These are phyloP conservation scores for Solanum rostratum DNA, from an alignment of 257 asterid species.

Conservation along the genomic window DNA sequence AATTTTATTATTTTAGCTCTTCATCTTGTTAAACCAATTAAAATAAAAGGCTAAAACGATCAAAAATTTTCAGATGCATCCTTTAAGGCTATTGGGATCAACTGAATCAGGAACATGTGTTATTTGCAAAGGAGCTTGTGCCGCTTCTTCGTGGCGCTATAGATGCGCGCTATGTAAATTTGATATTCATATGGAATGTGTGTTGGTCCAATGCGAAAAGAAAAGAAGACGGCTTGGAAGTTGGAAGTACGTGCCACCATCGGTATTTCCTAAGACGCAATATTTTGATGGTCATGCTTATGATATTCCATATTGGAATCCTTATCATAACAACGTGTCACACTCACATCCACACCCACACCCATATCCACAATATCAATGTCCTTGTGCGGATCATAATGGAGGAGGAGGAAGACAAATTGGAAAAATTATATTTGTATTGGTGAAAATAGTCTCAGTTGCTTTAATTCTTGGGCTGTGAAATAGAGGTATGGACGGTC, in stretches of 20 bases:
- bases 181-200: slow-evolving; percentile 14
- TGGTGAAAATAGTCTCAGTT: background rate
- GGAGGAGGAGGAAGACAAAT: background rate
- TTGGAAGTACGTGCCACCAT: background rate
- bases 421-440: background rate
- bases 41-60: too few relatives aligned
- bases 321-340: background rate
- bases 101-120: background rate
- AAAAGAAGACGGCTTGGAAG: background rate
- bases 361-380: background rate
- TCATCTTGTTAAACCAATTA: too few relatives aligned
- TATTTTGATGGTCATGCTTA: background rate
- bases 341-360: background rate
- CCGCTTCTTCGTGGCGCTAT: slow-evolving; percentile 10
- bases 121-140: background rate
- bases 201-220: background rate
- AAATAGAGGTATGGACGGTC: background rate
- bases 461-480: background rate
- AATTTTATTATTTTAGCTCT: too few relatives aligned
- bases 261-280: background rate
- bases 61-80: background rate
- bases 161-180: slow-evolving; percentile 4
- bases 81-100: background rate
- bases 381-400: background rate
- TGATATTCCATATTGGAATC: background rate